A percentile compares a stretch with the other conserved stretches of the same genome.
Conservation (phyloP, 2,329 filamentous ascomycete species). For the Botrytis cinerea region DNA sequence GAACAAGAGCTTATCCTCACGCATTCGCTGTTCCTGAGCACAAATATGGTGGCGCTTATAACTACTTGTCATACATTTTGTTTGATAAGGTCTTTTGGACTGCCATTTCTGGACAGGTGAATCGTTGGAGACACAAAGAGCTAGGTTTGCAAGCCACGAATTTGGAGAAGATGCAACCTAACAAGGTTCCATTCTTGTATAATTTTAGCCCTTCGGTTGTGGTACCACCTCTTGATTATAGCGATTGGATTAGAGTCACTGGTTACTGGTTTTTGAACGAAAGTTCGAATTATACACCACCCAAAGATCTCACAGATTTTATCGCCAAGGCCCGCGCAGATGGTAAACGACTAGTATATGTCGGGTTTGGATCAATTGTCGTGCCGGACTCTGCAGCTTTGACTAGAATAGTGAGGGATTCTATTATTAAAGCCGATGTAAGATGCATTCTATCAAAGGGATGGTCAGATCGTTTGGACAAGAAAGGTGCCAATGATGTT, state of each 20-base stretch:
- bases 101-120: slow-evolving; percentile 86
- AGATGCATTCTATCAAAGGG: slow-evolving; percentile 94
- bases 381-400: slow-evolving; percentile 86
- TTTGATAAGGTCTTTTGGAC: slow-evolving; percentile 98
- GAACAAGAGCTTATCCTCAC: slow-evolving; percentile 92
- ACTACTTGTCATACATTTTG: slow-evolving; percentile 92
- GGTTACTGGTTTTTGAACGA: slow-evolving; percentile 98
- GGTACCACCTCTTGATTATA: slow-evolving; percentile 90
- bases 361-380: slow-evolving; percentile 95
- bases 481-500: slow-evolving; percentile 53
- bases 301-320: slow-evolving; percentile 74
- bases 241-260: slow-evolving; percentile 95
- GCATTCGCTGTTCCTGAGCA: slow-evolving; percentile 91
- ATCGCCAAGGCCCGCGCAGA: slow-evolving; percentile 81
- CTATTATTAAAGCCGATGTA: slow-evolving; percentile 86
- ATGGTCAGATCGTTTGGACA: slow-evolving; percentile 83
- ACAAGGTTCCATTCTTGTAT: slow-evolving; percentile 97
- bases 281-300: slow-evolving; percentile 66
- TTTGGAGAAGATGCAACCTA: slow-evolving; percentile 88
- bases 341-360: slow-evolving; percentile 89
- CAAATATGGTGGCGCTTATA: slow-evolving; percentile 94
- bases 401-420: slow-evolving; percentile 90
- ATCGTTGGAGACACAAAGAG: slow-evolving; percentile 83
- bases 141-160: slow-evolving; percentile 78
- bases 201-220: slow-evolving; percentile 96